A percentile compares a stretch with the other conserved stretches of the same genome.
Evolutionary conservation across 1,284 basidiomycete species (phyloP).

Genomic region (Trichosporon sp.): DNA sequence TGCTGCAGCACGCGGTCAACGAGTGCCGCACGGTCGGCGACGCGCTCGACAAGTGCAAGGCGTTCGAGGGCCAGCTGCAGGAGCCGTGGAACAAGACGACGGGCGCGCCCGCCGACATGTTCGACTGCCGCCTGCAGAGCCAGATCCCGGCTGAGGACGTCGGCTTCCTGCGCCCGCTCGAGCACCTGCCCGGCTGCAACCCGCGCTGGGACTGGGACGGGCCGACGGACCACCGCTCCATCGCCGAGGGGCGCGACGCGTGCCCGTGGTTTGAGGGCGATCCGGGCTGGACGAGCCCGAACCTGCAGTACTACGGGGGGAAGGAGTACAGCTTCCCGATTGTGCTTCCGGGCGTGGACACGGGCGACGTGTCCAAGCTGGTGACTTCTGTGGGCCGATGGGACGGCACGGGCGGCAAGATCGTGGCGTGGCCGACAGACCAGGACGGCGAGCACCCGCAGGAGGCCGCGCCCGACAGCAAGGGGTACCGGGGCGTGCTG

Average conservation of each 20-base stretch:
- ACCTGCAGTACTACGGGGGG: neutral
- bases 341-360: neutral
- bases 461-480: neutral
- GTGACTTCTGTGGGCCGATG: neutral
- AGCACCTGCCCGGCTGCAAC: conserved; percentile 13
- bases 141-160: neutral
- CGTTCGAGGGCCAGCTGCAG: neutral
- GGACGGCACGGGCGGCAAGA: neutral
- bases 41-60: neutral
- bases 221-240: neutral
- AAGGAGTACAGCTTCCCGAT: neutral
- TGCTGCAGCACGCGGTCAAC: conserved; percentile 7
- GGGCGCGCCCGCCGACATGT: neutral
- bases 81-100: conserved; percentile 4
- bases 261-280: neutral
- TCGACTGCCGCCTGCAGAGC: neutral
- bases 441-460: neutral
- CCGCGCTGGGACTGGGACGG: conserved; percentile 16
- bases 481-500: neutral
- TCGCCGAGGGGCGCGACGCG: neutral
- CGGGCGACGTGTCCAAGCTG: neutral
- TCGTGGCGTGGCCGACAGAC: neutral
- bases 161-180: conserved; percentile 25
- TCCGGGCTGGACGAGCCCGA: neutral
- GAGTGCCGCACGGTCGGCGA: conserved; percentile 9